Evolutionary conservation across 208 protist species (phyloP).

Genomic region (Borovskyia barvae): DNA sequence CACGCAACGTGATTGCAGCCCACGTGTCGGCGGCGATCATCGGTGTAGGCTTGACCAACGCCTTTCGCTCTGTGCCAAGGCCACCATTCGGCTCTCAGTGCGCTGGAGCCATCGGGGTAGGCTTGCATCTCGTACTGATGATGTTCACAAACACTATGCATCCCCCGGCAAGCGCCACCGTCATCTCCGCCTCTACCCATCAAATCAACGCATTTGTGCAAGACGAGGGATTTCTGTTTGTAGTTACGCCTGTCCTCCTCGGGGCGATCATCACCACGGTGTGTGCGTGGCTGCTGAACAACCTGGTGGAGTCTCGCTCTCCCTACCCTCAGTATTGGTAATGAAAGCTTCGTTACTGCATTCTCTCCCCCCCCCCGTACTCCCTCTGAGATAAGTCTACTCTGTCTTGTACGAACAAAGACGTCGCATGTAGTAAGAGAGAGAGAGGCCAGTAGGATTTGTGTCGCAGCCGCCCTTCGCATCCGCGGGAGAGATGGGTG

Average conservation of each 20-base stretch:
- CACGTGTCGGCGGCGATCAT: constrained; percentile 69
- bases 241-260: constrained; percentile 42
- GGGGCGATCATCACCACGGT: constrained; percentile 42
- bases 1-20: constrained; percentile 43
- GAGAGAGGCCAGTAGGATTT: no score
- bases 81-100: constrained; percentile 50
- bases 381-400: no score
- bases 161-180: constrained; percentile 62
- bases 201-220: constrained; percentile 53
- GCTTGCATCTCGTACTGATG: constrained; percentile 55
- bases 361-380: not conserved
- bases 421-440: no score
- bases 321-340: constrained; percentile 77
- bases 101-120: constrained; percentile 59
- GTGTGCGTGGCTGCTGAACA: constrained; percentile 57
- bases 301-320: constrained; percentile 39
- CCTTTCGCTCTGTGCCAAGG: constrained; percentile 39
- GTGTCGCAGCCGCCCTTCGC: no score
- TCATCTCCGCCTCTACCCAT: constrained; percentile 40
- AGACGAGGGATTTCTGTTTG: constrained; percentile 68
- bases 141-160: constrained; percentile 65
- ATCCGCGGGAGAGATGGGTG: no score
- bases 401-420: not conserved
- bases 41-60: constrained; percentile 43
- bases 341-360: not conserved